Percentiles rank a stretch among this genome's conserved stretches.
These are phyloP conservation scores for Solanum pennellii DNA, from an alignment of 257 asterid species.

Conservation along the genomic window DNA sequence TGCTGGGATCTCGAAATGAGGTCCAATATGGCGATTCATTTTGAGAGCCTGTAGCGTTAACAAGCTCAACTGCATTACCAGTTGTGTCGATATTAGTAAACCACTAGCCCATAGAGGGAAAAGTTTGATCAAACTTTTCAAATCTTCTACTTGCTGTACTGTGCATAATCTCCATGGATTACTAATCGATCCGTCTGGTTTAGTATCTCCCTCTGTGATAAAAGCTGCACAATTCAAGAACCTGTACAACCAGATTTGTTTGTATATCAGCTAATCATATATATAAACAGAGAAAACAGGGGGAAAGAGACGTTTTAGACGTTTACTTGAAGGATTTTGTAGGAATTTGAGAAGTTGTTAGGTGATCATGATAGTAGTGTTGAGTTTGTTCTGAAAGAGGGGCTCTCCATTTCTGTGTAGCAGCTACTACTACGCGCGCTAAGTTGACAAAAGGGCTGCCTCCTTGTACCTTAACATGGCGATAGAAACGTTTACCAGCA, in stretches of 20 bases:
- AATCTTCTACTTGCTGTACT: slow-evolving; percentile 50
- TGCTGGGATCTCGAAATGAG: slow-evolving; percentile 44
- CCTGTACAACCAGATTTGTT: slow-evolving; percentile 9
- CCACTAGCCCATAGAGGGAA: slow-evolving; percentile 66
- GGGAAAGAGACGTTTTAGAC: slow-evolving; percentile 7
- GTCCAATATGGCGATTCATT: slow-evolving; percentile 48
- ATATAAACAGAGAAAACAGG: neutral
- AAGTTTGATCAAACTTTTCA: slow-evolving; percentile 44
- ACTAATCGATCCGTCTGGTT: neutral
- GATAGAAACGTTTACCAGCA: slow-evolving; percentile 14
- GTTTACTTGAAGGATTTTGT: slow-evolving; percentile 10
- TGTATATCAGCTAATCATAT: neutral
- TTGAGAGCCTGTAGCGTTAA: slow-evolving; percentile 48
- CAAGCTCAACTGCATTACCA: slow-evolving; percentile 46
- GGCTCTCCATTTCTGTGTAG: slow-evolving; percentile 28
- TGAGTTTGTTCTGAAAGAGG: slow-evolving; percentile 14
- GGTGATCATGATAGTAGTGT: slow-evolving; percentile 32
- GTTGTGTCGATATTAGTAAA: slow-evolving; percentile 44
- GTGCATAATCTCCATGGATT: slow-evolving; percentile 38
- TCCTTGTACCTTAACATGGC: slow-evolving; percentile 28
- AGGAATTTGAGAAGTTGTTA: neutral
- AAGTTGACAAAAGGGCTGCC: slow-evolving; percentile 41
- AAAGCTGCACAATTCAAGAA: slow-evolving; percentile 61
- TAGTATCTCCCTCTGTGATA: slow-evolving; percentile 19
- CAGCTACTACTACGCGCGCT: slow-evolving; percentile 38